Conservation (phyloP, 495 filamentous ascomycete species). For the Aspergillus haitiensis region DNA sequence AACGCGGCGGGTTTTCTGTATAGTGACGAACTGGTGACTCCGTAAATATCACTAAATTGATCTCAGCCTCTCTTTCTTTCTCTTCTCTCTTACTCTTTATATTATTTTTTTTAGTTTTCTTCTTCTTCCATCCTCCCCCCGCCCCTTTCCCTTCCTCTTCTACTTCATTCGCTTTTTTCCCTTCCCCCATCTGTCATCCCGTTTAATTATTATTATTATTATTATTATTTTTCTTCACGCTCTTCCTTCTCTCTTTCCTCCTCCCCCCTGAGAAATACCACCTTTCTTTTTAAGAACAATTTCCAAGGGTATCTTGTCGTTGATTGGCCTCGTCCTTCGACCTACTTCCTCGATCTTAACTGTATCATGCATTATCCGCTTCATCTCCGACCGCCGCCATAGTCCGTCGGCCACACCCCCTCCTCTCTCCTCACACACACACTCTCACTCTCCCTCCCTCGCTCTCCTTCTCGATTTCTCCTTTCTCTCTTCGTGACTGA, state of each 20-base stretch:
- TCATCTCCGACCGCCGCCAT: constrained; percentile 40
- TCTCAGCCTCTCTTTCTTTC: background rate
- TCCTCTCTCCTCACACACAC: constrained; percentile 14
- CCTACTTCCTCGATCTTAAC: constrained; percentile 14
- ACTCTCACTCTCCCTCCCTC: constrained; percentile 13
- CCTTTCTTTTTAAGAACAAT: constrained; percentile 19
- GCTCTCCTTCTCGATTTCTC: background rate
- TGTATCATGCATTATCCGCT: constrained; percentile 41
- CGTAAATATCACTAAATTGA: constrained; percentile 4
- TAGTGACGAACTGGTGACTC: background rate
- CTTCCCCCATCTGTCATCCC: background rate
- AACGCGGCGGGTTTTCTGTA: constrained; percentile 1
- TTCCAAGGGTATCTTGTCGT: constrained; percentile 16
- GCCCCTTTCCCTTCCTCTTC: constrained; percentile 8
- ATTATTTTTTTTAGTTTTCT: background rate
- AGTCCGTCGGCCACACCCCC: constrained; percentile 30
- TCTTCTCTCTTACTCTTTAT: constrained; percentile 9
- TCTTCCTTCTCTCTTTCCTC: constrained; percentile 22
- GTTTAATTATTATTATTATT: constrained; percentile 3
- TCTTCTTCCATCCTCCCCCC: background rate
- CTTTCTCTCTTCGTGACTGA: no score
- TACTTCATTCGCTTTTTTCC: constrained; percentile 17
- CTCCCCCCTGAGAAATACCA: constrained; percentile 16
- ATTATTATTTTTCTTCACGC: constrained; percentile 12
- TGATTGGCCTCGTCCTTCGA: constrained; percentile 13